These are phyloP conservation scores for Cenchrus americanus DNA, from an alignment of 176 grass and related monocot species.

Conservation along the genomic window DNA sequence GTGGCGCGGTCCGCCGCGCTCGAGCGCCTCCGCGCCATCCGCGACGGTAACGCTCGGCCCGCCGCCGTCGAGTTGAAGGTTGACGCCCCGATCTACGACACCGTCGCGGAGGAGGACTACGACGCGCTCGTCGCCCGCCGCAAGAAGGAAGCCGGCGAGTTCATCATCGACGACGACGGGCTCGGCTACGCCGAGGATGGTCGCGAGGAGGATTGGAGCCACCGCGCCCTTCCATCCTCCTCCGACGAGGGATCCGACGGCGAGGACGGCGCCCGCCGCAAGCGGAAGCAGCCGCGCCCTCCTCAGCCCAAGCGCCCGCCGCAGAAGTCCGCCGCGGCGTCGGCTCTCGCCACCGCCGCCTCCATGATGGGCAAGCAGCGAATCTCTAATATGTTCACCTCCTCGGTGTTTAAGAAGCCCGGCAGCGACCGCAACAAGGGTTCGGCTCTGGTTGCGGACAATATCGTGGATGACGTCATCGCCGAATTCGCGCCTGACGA, in stretches of 20 bases:
- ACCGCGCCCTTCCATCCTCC: conserved; percentile 56
- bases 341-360: conserved; percentile 54
- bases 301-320: conserved; percentile 63
- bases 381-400: conserved; percentile 80
- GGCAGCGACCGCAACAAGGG: conserved; percentile 58
- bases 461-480: conserved; percentile 82
- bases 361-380: conserved; percentile 65
- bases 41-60: conserved; percentile 38
- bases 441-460: conserved; percentile 54
- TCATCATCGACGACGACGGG: conserved; percentile 90
- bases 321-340: conserved; percentile 55
- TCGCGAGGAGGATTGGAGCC: conserved; percentile 93
- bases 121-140: conserved; percentile 79
- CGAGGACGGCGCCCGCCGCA: conserved; percentile 40
- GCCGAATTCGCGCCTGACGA: conserved; percentile 82
- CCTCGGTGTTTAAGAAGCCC: conserved; percentile 65
- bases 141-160: conserved; percentile 57
- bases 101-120: conserved; percentile 83
- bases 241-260: conserved; percentile 70
- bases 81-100: conserved; percentile 93
- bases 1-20: conserved; percentile 60
- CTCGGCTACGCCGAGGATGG: conserved; percentile 91
- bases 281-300: conserved; percentile 54
- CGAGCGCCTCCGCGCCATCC: conserved; percentile 65
- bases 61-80: conserved; percentile 67